Percentiles rank a stretch among this genome's conserved stretches.
These are phyloP conservation scores for Colletotrichum sansevieriae DNA, from an alignment of 2,329 filamentous ascomycete species.

Conservation along the genomic window DNA sequence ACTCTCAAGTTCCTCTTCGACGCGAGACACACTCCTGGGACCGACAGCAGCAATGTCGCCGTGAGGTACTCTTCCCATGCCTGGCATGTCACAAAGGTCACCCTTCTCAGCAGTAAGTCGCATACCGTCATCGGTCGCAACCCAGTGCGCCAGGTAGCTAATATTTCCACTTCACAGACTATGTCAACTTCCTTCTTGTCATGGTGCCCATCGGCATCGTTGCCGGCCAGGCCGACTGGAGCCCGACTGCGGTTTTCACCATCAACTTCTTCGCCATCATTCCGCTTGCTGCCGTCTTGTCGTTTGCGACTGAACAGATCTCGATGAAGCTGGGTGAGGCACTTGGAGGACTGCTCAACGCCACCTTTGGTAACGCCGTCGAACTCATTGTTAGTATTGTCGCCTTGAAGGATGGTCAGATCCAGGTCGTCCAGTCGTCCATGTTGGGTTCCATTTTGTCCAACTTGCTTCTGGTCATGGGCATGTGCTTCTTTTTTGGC, in stretches of 20 bases:
- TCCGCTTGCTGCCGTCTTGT: slow-evolving; percentile 79
- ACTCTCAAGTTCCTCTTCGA: slow-evolving; percentile 63
- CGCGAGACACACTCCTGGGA: slow-evolving; percentile 63
- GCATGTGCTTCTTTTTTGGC: slow-evolving; percentile 84
- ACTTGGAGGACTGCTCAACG: slow-evolving; percentile 79
- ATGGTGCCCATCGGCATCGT: slow-evolving; percentile 81
- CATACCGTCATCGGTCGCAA: not conserved
- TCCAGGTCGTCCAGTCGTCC: slow-evolving; percentile 95
- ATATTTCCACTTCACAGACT: slow-evolving; percentile 54
- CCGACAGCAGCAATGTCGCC: slow-evolving; percentile 60
- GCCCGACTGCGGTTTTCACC: slow-evolving; percentile 76
- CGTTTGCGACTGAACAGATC: slow-evolving; percentile 84
- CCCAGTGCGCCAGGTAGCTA: slow-evolving; percentile 10
- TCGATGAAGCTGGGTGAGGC: slow-evolving; percentile 79
- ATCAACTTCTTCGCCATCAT: slow-evolving; percentile 88
- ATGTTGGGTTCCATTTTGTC: slow-evolving; percentile 98
- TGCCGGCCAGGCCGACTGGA: slow-evolving; percentile 73
- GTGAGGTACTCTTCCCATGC: slow-evolving; percentile 61
- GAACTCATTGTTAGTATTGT: slow-evolving; percentile 92
- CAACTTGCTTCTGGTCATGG: slow-evolving; percentile 89
- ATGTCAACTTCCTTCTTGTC: slow-evolving; percentile 78
- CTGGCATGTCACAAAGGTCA: slow-evolving; percentile 70
- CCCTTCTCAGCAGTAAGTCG: slow-evolving; percentile 69
- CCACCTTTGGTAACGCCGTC: slow-evolving; percentile 84
- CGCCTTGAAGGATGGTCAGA: slow-evolving; percentile 85